Percentiles rank a stretch among this genome's conserved stretches.
phyloP scores from a whole-genome alignment of 495 filamentous ascomycete genomes.

The Achaetomiella virescens region DNA sequence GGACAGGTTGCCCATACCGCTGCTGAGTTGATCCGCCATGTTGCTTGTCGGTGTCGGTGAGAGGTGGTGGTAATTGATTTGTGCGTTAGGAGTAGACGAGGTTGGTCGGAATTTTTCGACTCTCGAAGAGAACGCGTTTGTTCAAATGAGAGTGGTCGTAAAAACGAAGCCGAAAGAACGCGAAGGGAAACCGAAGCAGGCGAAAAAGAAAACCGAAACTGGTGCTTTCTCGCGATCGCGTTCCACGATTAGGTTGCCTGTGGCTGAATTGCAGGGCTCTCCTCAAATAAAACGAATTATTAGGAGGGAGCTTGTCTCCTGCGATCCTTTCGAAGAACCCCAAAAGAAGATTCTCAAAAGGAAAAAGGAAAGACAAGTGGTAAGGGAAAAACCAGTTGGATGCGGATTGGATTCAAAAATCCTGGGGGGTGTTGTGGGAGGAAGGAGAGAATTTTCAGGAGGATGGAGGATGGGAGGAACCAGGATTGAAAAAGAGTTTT shows the following conservation, averaged over 20 bases:
- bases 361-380: constrained; percentile 33
- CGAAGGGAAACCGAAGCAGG: constrained; percentile 17
- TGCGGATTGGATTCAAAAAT: constrained; percentile 34
- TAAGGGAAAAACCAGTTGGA: constrained; percentile 21
- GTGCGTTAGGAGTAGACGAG: constrained; percentile 6
- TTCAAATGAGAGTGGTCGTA: constrained; percentile 29
- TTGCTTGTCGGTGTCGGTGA: constrained; percentile 22
- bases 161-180: constrained; percentile 22
- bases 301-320: constrained; percentile 32
- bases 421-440: constrained; percentile 19
- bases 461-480: constrained; percentile 24
- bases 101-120: constrained; percentile 17
- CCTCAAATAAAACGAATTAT: constrained; percentile 24
- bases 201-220: constrained; percentile 22
- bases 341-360: constrained; percentile 32
- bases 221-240: constrained; percentile 8
- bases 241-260: constrained; percentile 2
- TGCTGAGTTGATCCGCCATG: constrained; percentile 95
- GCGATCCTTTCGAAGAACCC: constrained; percentile 36
- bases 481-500: constrained; percentile 32
- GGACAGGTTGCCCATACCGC: constrained; percentile 80
- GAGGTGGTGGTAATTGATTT: constrained; percentile 9
- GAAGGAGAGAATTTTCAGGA: constrained; percentile 26
- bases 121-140: constrained; percentile 39
- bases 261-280: constrained; percentile 6